Evolutionary conservation across 2,329 filamentous ascomycete species (phyloP), one percentile per base, ranked within the genome.

Genomic region (Drechslerella coelobrocha): DNA sequence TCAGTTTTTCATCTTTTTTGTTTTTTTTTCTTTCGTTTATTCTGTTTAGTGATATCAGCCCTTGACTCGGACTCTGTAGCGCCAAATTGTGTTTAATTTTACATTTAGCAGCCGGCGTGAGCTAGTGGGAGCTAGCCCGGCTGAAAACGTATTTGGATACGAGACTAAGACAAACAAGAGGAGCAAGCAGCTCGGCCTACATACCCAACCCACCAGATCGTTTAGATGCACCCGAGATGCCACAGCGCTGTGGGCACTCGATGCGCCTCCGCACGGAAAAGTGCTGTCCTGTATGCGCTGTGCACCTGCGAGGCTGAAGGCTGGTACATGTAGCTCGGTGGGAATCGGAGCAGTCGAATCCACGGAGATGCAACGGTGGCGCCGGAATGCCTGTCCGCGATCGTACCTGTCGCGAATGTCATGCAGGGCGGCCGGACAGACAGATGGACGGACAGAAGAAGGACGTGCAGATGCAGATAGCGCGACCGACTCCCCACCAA

Each of bases 21-120:
- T n/a, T n/a, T n/a, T n/a, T n/a, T n/a, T n/a, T n/a, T n/a, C n/a
- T n/a, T n/a, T n/a, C n/a, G n/a, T n/a, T n/a, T n/a, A n/a, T n/a
- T 5, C 34, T 6, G 12, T 14, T 14, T 39, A 10, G 34, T n/a
- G 34, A 14, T n/a, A n/a, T 39, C 34, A 39, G 34, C 34, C 34
- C 12, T 39, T n/a, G 34, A n/a, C 17, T 39, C 34, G 17, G 34
- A 39, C 12, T 12, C 29, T 12, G 12, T 39, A n/a, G 34, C 34
- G 34, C 34, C 17, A 39, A 39, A 6, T 39, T 39, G 34, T n/a
- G 34, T 39, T 39, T 39, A 39, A 39, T 39, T 39, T 39, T n/a
- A 39, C 7, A 34, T n/a, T n/a, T 14, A 39, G 17, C 34, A 39
- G 34, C 34, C 34, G 5, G 29, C 12, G 29, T 14, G 34, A 14